Evolutionary conservation across 352 stramenopile genomes (phyloP).

Genomic region (Phytophthora chlamydospora): DNA sequence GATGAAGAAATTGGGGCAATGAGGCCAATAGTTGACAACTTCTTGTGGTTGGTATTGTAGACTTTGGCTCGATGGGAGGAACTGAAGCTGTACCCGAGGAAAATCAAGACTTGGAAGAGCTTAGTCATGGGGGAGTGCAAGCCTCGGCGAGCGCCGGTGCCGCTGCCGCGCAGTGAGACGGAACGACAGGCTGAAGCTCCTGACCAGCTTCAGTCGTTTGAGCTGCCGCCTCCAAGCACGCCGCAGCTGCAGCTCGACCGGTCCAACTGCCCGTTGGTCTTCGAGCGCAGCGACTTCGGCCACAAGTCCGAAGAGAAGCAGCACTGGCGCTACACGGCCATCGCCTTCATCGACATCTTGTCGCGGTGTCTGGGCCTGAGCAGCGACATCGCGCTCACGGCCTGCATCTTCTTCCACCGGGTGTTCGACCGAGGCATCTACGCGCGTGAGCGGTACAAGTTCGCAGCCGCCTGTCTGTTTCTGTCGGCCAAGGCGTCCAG

Average conservation of each 20-base stretch:
- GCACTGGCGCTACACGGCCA: slow-evolving; percentile 81
- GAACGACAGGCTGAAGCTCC: slow-evolving; percentile 70
- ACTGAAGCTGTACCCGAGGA: slow-evolving; percentile 74
- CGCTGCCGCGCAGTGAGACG: slow-evolving; percentile 63
- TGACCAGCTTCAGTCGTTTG: slow-evolving; percentile 80
- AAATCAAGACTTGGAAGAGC: slow-evolving; percentile 83
- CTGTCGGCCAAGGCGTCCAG: slow-evolving; percentile 81
- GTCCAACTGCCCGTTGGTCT: slow-evolving; percentile 75
- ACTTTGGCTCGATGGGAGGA: slow-evolving; percentile 87
- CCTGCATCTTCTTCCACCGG: slow-evolving; percentile 80
- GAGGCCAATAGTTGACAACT: neutral
- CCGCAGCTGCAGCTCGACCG: slow-evolving; percentile 68
- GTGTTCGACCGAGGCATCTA: slow-evolving; percentile 87
- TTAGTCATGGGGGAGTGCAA: slow-evolving; percentile 75
- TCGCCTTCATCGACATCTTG: slow-evolving; percentile 85
- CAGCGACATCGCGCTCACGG: slow-evolving; percentile 74
- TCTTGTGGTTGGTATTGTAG: slow-evolving; percentile 25
- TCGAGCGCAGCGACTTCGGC: slow-evolving; percentile 68
- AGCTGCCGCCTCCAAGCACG: slow-evolving; percentile 50
- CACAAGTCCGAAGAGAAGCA: slow-evolving; percentile 72
- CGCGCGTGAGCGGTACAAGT: slow-evolving; percentile 79
- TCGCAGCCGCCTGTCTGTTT: slow-evolving; percentile 83
- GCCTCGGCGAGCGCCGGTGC: slow-evolving; percentile 52
- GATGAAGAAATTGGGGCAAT: too few relatives aligned
- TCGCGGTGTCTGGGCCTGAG: slow-evolving; percentile 69